phyloP scores from a whole-genome alignment of 2,329 filamentous ascomycete species.

The Bipolaris zeicola region DNA sequence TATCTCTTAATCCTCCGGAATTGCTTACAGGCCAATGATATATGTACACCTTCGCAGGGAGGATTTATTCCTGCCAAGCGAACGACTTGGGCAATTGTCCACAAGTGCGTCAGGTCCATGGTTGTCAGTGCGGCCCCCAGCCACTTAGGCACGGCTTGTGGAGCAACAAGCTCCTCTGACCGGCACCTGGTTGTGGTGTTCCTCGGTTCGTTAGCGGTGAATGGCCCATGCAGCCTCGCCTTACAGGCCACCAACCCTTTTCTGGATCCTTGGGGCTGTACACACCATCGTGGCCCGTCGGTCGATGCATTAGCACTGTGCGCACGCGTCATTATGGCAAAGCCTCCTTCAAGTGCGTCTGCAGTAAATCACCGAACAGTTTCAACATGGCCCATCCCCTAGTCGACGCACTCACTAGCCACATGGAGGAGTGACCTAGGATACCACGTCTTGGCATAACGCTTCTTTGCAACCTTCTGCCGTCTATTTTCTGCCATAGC shows the following conservation, averaged over 20 bases:
- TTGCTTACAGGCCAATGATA: background rate
- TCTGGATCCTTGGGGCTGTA: conserved; percentile 25
- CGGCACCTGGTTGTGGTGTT: conserved; percentile 21
- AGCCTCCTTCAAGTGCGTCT: conserved; percentile 34
- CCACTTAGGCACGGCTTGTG: conserved; percentile 14
- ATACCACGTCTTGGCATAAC: conserved; percentile 13
- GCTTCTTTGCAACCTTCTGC: conserved; percentile 5
- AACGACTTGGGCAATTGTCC: background rate
- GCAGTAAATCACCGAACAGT: conserved; percentile 20
- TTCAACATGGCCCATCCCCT: conserved; percentile 17
- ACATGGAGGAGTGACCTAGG: conserved; percentile 17
- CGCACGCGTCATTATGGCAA: conserved; percentile 26
- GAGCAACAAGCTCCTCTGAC: conserved; percentile 37
- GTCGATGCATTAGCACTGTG: conserved; percentile 21
- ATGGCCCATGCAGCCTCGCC: conserved; percentile 38
- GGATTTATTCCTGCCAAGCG: background rate
- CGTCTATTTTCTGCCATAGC: conserved; percentile 11
- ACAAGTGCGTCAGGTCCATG: background rate
- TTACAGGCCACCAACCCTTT: conserved; percentile 22
- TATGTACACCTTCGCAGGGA: background rate
- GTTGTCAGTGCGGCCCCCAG: conserved; percentile 3
- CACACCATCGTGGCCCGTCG: conserved; percentile 24
- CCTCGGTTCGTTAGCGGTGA: conserved; percentile 31
- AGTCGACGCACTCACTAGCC: conserved; percentile 19
- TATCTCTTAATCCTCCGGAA: background rate